Evolutionary conservation across 1,284 basidiomycete genomes (phyloP).

Genomic region (Phenoliferia sp.): DNA sequence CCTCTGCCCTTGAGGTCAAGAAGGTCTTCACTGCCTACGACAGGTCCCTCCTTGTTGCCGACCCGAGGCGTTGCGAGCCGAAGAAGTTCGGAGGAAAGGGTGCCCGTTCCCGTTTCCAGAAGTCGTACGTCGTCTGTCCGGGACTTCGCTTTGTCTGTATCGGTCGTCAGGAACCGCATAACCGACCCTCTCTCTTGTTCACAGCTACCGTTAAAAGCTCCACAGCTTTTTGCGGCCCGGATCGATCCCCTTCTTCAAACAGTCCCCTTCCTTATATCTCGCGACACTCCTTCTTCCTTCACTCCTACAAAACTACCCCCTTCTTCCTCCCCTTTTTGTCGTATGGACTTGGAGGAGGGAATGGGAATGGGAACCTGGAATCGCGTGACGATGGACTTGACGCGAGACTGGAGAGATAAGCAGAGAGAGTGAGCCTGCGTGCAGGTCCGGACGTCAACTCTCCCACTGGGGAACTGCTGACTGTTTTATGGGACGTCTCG

Average conservation of each 20-base stretch:
- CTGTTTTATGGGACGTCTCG: background rate
- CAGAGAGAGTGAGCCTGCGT: no score
- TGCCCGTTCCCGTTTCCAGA: constrained; percentile 8
- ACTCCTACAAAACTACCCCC: no score
- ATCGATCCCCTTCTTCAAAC: background rate
- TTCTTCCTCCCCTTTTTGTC: no score
- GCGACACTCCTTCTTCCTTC: background rate
- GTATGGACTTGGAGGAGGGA: no score
- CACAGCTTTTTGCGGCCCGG: background rate
- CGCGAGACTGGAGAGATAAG: no score
- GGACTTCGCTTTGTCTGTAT: background rate
- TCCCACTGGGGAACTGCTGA: no score
- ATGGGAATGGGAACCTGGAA: no score
- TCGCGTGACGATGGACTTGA: no score
- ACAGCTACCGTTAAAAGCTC: constrained; percentile 2
- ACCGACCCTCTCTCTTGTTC: background rate
- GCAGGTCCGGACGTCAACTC: no score
- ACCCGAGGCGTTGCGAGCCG: constrained; percentile 54
- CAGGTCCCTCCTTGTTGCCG: constrained; percentile 76
- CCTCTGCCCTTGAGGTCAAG: constrained; percentile 92
- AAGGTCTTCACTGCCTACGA: constrained; percentile 94
- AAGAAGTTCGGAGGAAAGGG: constrained; percentile 11
- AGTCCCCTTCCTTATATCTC: background rate
- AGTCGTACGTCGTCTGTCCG: background rate
- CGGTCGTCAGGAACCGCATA: background rate